Conservation (phyloP, 495 filamentous ascomycete genomes). For the Tirmania nivea region DNA sequence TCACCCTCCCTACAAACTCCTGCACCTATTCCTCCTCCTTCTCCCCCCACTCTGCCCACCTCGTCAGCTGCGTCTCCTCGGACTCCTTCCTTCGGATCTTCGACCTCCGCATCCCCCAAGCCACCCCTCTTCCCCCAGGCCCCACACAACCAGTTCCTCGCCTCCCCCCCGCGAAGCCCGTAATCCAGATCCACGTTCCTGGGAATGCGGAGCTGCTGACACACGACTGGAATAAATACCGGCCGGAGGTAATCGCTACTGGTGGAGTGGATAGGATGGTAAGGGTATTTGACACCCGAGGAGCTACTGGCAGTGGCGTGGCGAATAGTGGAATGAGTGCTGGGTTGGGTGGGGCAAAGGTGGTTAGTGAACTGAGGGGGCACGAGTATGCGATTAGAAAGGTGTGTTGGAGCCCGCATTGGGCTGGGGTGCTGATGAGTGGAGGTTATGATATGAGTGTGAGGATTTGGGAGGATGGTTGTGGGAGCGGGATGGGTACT, state of each 20-base stretch:
- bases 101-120: conserved; percentile 65
- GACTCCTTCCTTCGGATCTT: conserved; percentile 77
- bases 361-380: conserved; percentile 46
- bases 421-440: conserved; percentile 59
- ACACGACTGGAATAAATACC: conserved; percentile 99
- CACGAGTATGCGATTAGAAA: conserved; percentile 80
- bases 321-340: not conserved
- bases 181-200: conserved; percentile 20
- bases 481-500: conserved; percentile 27
- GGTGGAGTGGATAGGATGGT: conserved; percentile 77
- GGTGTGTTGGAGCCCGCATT: conserved; percentile 77
- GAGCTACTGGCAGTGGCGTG: not conserved
- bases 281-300: conserved; percentile 68
- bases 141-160: too few relatives aligned
- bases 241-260: conserved; percentile 55
- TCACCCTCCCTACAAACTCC: conserved; percentile 45
- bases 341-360: conserved; percentile 36
- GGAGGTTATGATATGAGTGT: conserved; percentile 97
- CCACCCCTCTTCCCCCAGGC: conserved; percentile 39
- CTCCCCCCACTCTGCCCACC: conserved; percentile 51
- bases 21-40: conserved; percentile 81
- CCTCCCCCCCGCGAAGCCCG: not conserved
- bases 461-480: conserved; percentile 72
- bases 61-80: conserved; percentile 61
- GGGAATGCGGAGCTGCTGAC: conserved; percentile 50